Evolutionary conservation across 805 yeast species (phyloP), one percentile per base, ranked within the genome.

Genomic region (Metschnikowia amazonensis): DNA sequence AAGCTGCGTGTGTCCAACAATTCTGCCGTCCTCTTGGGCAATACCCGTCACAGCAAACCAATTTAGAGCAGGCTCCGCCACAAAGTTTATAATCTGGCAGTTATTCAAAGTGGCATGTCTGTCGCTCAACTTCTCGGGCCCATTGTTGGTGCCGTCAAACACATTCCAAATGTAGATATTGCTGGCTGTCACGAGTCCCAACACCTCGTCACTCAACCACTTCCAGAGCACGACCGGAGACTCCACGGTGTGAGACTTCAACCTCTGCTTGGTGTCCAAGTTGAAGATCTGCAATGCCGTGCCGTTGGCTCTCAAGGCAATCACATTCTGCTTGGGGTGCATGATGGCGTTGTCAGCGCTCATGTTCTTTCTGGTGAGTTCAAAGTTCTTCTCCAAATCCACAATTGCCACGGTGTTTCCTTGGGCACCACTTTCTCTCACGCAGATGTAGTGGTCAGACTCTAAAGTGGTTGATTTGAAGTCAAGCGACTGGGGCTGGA

Each of bases 11-110:
- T 88, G 95, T 63, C 99, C 99, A 28, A 89, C 97, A 56, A 94
- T 88, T 59, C 95, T 81, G 53, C 95, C 95, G 56, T 85, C 84
- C 62, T 89, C 96, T 68, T 89, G 97, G 28, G 95, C 84, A 60
- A 94, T 89, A 58, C 99, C 99, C 50, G 88, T 89, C 46, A 90
- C 79, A 18, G 97, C 97, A 66, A 89, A 84, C 99, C 99, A 94
- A 59, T 86, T 85, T 46, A 82, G 76, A 52, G 78, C 82, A 20
- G 80, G 77, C 62, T 89, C 95, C 50, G 89, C 82, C 33, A 84
- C 88, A 61, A 94, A 82, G 69, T 86, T 90, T 67, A 95, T 94
- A 61, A 94, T 83, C 71, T 94, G 99, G 56, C 88, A 80, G 57
- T 82, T 84, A 63, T 75, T 76, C 59, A 94, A 75, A 36, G 84